Evolutionary conservation across 1,284 basidiomycete genomes (phyloP), one percentile per base, ranked within the genome.

Genomic region (Ustilago loliicola): DNA sequence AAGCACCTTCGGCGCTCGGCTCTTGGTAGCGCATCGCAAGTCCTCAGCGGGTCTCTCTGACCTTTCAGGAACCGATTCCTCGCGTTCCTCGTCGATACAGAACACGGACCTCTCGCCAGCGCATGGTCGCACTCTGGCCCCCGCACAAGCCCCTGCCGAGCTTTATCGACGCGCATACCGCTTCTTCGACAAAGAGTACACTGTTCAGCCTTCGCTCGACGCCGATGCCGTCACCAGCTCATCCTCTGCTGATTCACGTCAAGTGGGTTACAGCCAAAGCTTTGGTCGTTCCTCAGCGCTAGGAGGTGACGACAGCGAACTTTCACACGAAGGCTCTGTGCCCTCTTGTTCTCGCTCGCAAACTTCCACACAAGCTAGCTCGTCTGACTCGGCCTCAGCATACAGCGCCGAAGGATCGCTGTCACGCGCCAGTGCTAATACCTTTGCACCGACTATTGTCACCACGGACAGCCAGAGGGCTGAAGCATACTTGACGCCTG

Each of bases 121-220:
- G 17, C 25, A 5, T 23, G 32, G 23, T 30, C 42, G 32, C 17
- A 34, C 25, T 23, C 61, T 53, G 29, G 52, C 19, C 27, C 2
- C 53, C 25, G 50, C 61, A 29, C 61, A 61, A n/a, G 42, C 65
- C 34, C 55, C 62, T 10, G 32, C 50, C 7, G 58, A 71, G 13
- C 71, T 82, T n/a, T 80, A 82, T 45, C 65, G 63, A 19, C 64
- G 71, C 9, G 76, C 80, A 11, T 72, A 72, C 23, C 66, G 72
- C 30, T 76, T 68, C 50, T 82, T 82, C 25, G 61, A 70, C 36
- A 65, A 70, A 38, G 65, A 66, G 23, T 80, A 80, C 52, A 69
- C 61, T 11, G 58, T 80, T 23, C 61, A 77, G 50, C 40, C 57
- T 9, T 30, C 56, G 2, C 2, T 32, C 1, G 25, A 32, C 8